A percentile compares a stretch with the other conserved stretches of the same genome.
Conservation (phyloP, 108 stramenopile genomes). For the Cafeteria roenbergensis region DNA sequence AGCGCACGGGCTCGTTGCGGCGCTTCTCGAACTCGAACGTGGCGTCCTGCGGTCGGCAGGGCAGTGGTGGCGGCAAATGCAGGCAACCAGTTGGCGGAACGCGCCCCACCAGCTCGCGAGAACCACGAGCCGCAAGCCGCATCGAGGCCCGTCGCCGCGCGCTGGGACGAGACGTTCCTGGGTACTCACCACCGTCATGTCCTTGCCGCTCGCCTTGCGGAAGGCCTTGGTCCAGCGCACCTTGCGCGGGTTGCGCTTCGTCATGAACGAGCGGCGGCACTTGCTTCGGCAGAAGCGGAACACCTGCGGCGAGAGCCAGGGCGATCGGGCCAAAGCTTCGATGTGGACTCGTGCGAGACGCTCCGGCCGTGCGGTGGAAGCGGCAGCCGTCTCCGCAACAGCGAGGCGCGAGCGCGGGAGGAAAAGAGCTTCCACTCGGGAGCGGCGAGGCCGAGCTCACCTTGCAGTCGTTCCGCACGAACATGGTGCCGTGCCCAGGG, state of each 20-base stretch:
- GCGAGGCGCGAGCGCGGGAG: neutral
- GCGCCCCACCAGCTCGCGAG: no score
- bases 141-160: no score
- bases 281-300: conserved; percentile 98
- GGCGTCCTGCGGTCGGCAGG: conserved; percentile 49
- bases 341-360: neutral
- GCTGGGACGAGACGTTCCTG: neutral
- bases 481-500: conserved; percentile 93
- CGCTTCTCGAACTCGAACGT: conserved; percentile 99
- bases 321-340: neutral
- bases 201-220: conserved; percentile 66
- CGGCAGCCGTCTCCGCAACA: no score
- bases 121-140: no score
- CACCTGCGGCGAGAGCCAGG: conserved; percentile 14
- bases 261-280: conserved; percentile 94
- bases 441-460: no score
- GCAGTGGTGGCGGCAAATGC: no score
- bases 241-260: conserved; percentile 97
- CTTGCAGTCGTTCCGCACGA: conserved; percentile 97
- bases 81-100: no score
- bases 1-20: conserved; percentile 89
- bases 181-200: conserved; percentile 30
- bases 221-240: conserved; percentile 98
- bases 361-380: no score
- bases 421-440: neutral